These are phyloP conservation scores for Geopyxis carbonaria DNA, from an alignment of 495 filamentous ascomycete species.

Conservation along the genomic window DNA sequence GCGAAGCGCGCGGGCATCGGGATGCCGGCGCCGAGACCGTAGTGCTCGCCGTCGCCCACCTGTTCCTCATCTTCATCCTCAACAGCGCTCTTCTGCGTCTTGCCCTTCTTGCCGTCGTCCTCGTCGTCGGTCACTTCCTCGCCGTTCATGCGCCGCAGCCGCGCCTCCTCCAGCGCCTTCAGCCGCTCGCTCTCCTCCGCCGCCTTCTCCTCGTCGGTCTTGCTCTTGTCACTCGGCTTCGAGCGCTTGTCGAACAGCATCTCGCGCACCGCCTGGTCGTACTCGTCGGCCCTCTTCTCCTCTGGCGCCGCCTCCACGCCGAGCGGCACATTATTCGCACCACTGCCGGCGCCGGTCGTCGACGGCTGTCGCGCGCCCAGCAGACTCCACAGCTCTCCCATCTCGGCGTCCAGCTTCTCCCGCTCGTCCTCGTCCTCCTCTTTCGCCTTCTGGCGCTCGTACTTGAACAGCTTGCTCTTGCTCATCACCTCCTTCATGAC, in stretches of 20 bases:
- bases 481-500: constrained; percentile 95
- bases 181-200: constrained; percentile 56
- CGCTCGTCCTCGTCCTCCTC: constrained; percentile 88
- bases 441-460: constrained; percentile 78
- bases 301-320: constrained; percentile 17
- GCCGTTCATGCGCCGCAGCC: constrained; percentile 58
- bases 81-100: constrained; percentile 14
- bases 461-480: constrained; percentile 89
- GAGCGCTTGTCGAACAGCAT: constrained; percentile 68
- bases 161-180: constrained; percentile 61
- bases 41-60: constrained; percentile 35
- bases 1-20: constrained; percentile 28
- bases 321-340: constrained; percentile 20
- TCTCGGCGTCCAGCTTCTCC: constrained; percentile 57
- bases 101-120: constrained; percentile 27
- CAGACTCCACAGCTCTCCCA: constrained; percentile 61
- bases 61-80: constrained; percentile 32
- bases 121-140: constrained; percentile 36
- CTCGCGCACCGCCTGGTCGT: constrained; percentile 65
- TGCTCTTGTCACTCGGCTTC: constrained; percentile 66
- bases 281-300: constrained; percentile 29
- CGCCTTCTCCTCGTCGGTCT: constrained; percentile 76
- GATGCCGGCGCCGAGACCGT: constrained; percentile 39
- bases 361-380: constrained; percentile 34
- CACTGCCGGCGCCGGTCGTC: constrained; percentile 27